phyloP scores from a whole-genome alignment of 805 yeast genomes.

The Wickerhamomyces canadensis region DNA sequence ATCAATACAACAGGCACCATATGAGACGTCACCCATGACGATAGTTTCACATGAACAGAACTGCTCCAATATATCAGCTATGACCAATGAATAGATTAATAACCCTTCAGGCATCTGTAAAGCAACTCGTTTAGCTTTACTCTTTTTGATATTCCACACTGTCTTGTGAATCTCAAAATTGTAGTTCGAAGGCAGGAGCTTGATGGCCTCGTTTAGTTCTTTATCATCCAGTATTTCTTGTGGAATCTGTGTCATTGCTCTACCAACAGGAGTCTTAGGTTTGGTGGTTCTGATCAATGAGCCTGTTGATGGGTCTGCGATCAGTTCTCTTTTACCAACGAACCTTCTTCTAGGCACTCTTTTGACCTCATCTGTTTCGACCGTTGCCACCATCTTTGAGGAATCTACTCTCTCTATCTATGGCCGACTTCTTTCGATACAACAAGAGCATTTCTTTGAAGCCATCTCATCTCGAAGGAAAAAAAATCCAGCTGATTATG shows the following conservation, averaged over 20 bases:
- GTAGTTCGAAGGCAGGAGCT: conserved; percentile 81
- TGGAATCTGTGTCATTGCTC: conserved; percentile 84
- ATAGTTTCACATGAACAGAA: conserved; percentile 83
- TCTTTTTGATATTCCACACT: conserved; percentile 82
- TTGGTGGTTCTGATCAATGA: conserved; percentile 22
- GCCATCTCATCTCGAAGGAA: too few relatives aligned
- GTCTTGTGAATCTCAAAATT: conserved; percentile 96
- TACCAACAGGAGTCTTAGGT: conserved; percentile 35
- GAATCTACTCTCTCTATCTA: too few relatives aligned
- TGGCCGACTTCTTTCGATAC: too few relatives aligned
- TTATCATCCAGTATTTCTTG: conserved; percentile 72
- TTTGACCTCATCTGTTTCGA: conserved; percentile 6
- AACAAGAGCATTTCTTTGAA: too few relatives aligned
- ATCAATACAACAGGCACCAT: conserved; percentile 98
- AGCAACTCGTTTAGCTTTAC: conserved; percentile 76
- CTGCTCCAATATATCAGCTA: conserved; percentile 90
- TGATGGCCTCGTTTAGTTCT: conserved; percentile 80
- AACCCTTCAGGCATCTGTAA: conserved; percentile 97
- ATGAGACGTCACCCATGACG: conserved; percentile 98
- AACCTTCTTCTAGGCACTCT: conserved; percentile 47
- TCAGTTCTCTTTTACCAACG: conserved; percentile 43
- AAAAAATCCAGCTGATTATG: too few relatives aligned
- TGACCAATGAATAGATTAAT: conserved; percentile 77
- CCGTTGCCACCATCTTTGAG: conserved; percentile 1
- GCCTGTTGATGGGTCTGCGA: conserved; percentile 10